Base-by-base conservation (phyloP, 352 stramenopile genomes). In the Halophytophthora batemanensis region DNA sequence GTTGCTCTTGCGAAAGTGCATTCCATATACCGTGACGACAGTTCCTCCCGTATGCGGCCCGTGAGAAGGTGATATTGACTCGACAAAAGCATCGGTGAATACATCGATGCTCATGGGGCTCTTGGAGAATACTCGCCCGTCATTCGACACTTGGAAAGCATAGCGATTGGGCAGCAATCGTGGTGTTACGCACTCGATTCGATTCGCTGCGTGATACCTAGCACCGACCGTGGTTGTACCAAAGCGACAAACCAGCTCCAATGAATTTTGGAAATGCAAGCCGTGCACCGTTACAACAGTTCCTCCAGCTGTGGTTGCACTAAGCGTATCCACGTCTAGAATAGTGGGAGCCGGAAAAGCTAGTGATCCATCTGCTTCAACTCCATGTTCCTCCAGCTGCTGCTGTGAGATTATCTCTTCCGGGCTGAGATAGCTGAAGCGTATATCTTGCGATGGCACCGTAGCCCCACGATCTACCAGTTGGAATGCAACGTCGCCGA, bases 191-290 rank as follows among this genome's bases (percentile, higher is more conserved):
- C 90, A 97, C n/a, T 72, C 28, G 1, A 96, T 50, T 17, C 74
- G 50, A 13, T 60, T 39, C 3, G 64, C 10, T 3, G 71, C 86
- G 18, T 86, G 56, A 40, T 75, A 96, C 12, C 64, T 61, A 14
- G 64, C 86, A 14, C 50, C 33, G 3, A 87, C 63, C 45, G 77
- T 43, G 15, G 56, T 63, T 0, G 57, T 48, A 29, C 90, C 93
- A 66, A 98, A 96, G n/a, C 69, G 73, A 59, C 90, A 98, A 39
- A 64, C 58, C 11, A 98, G 59, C 10, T 79, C 65, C 41, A 77
- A 38, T 6, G 76, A 80, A 40, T 93, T 84, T 1, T 63, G 45
- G 44, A 98, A 97, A 8, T 86, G 70, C 10, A 64, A 21, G 6
- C 93, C 94, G 19, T 42, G 43, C 6, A 98, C 67, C n/a, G 76